These are phyloP conservation scores for Sugiyamaella novakii DNA, from an alignment of 1,139 yeast species.

Conservation along the genomic window DNA sequence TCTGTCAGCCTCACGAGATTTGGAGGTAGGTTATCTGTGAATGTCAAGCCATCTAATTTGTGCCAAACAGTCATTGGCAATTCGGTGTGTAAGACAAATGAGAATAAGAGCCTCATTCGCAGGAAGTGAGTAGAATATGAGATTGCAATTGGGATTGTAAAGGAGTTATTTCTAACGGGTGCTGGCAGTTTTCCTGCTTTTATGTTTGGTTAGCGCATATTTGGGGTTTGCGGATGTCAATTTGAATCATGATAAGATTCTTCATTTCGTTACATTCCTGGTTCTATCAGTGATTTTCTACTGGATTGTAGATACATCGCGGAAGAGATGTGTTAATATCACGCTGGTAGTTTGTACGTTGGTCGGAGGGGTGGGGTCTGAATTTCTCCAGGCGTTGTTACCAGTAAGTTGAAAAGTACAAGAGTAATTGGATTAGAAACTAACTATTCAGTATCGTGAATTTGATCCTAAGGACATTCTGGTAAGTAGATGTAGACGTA, in stretches of 20 bases:
- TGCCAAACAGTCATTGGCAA: too few species aligned
- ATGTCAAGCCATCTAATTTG: too few species aligned
- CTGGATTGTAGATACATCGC: conserved; percentile 53
- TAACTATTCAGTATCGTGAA: conserved; percentile 32
- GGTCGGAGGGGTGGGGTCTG: conserved; percentile 55
- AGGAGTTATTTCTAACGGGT: too few species aligned
- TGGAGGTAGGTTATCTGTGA: too few species aligned
- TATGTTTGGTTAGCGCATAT: conserved; percentile 38
- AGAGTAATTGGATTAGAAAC: not conserved
- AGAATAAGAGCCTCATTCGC: conserved; percentile 26
- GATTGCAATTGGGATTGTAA: too few species aligned
- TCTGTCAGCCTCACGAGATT: too few species aligned
- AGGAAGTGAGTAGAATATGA: conserved; percentile 20
- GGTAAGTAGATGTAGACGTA: conserved; percentile 19
- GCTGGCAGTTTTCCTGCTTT: conserved; percentile 36
- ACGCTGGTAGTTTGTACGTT: conserved; percentile 52
- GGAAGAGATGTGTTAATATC: conserved; percentile 47
- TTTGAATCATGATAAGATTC: conserved; percentile 54
- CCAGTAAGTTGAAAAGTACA: conserved; percentile 31
- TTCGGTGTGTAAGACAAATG: too few species aligned
- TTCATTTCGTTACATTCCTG: conserved; percentile 55
- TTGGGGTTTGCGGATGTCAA: conserved; percentile 57
- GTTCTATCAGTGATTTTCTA: conserved; percentile 56
- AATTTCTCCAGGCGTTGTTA: conserved; percentile 48
- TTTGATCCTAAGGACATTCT: conserved; percentile 45